Conservation (phyloP, 2,329 filamentous ascomycete species). For the Pestalotiopsis sp. region DNA sequence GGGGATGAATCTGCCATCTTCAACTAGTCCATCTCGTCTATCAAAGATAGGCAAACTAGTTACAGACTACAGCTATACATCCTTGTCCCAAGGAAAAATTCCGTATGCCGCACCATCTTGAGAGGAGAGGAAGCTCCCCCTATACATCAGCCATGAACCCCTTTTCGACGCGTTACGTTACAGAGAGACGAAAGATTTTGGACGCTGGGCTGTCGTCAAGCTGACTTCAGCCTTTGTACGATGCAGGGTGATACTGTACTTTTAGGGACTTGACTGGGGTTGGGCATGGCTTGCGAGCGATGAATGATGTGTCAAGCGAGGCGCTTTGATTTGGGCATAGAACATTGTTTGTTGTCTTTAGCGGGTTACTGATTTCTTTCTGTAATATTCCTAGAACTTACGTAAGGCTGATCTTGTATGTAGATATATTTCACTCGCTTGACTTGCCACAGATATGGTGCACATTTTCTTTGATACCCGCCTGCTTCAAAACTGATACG, state of each 20-base stretch:
- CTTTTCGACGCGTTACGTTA: not conserved
- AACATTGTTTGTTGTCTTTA: not conserved
- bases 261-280: not conserved
- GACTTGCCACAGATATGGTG: too few species aligned
- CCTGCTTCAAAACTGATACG: too few species aligned
- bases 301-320: not conserved
- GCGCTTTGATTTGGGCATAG: not conserved
- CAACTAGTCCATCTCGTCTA: too few species aligned
- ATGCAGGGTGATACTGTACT: not conserved
- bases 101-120: too few species aligned
- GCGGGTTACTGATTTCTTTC: not conserved
- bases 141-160: too few species aligned
- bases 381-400: not conserved
- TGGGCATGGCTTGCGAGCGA: not conserved
- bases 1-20: not conserved
- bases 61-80: too few species aligned
- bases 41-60: too few species aligned
- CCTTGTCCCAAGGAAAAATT: too few species aligned
- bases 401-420: not conserved
- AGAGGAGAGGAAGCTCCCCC: too few species aligned
- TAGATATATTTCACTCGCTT: too few species aligned
- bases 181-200: not conserved
- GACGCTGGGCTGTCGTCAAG: not conserved
- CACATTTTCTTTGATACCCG: too few species aligned
- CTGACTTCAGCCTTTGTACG: not conserved